Base-by-base conservation (phyloP, 441 rosid genomes). In the Bruguiera hainesii region DNA sequence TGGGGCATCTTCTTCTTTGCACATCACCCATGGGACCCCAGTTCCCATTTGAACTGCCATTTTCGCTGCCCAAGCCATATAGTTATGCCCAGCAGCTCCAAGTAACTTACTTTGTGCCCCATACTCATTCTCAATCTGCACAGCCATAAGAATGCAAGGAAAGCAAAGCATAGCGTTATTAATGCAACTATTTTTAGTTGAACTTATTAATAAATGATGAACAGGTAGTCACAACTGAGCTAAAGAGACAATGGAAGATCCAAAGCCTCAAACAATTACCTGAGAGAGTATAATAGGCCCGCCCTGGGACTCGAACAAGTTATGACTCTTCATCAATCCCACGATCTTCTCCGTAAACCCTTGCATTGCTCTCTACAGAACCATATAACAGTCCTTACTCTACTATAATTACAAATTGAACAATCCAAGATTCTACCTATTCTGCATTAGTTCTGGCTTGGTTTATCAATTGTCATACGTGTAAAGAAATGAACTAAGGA, bases 11-110 rank as follows among this genome's bases (percentile, higher is more conserved):
- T 64, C 80, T 83, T 91, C 93, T 77, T 91, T 91, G 89, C 97
- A 89, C 96, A 94, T 91, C 29, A 91, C 82, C 98, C 96, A 94
- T 15, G 97, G 98, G 60, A 91, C 96, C 25, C 96, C 93, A n/a
- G 90, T 82, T 58, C 84, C 80, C 2, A 80, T 77, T 42, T 82
- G 79, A 60, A 87, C 61, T 23, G 94, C 98, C 96, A 89, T 83
- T 73, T 88, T 76, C 57, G 88, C 97, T 25, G 97, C 97, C 98
- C 98, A 94, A 63, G 82, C 80, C 72, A 90, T 78, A 72, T 91
- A 91, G 73, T 84, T 84, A 69, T 87, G 81, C 31, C 96, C 98
- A 60, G 82, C 83, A 59, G 81, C 82, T 0, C 96, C 98, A 35
- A 86, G 71, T 66, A 80, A 63, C 81, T 88, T 87, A 46, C 90